Evolutionary conservation across 2,329 filamentous ascomycete genomes (phyloP).

Genomic region (Hirsutella rhossiliensis): DNA sequence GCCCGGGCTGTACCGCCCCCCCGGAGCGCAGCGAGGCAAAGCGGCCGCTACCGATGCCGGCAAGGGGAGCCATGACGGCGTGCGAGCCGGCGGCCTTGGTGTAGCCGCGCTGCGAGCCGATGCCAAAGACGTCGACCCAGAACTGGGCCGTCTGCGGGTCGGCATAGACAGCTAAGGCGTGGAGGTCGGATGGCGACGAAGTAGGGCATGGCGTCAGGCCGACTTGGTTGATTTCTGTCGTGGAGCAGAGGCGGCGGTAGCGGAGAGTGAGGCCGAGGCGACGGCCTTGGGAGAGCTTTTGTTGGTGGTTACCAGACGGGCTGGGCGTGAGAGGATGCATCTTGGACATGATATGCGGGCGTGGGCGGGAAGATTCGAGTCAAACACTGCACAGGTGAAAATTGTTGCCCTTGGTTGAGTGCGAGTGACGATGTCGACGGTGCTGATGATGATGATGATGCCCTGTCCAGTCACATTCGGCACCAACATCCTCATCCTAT

Average conservation of each 20-base stretch:
- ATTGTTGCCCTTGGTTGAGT: no score
- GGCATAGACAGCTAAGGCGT: slow-evolving; percentile 18
- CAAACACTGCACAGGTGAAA: no score
- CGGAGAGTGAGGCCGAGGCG: slow-evolving; percentile 11
- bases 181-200: slow-evolving; percentile 5
- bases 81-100: slow-evolving; percentile 18
- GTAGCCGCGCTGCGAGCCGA: slow-evolving; percentile 12
- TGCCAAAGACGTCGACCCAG: slow-evolving; percentile 24
- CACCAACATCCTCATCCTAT: no score
- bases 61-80: slow-evolving; percentile 15
- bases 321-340: no score
- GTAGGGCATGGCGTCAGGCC: slow-evolving; percentile 12
- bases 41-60: slow-evolving; percentile 3
- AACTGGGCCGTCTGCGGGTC: slow-evolving; percentile 16
- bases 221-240: slow-evolving; percentile 19
- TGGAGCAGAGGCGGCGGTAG: slow-evolving; percentile 15
- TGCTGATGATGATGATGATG: no score
- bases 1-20: slow-evolving; percentile 16
- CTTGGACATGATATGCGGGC: no score
- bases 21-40: slow-evolving; percentile 19
- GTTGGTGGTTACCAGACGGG: no score
- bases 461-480: no score
- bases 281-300: background rate
- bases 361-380: no score
- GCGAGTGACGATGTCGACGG: no score